A percentile compares a stretch with the other conserved stretches of the same genome.
Evolutionary conservation across 495 filamentous ascomycete species (phyloP).

Genomic region (Xylaria bambusicola): DNA sequence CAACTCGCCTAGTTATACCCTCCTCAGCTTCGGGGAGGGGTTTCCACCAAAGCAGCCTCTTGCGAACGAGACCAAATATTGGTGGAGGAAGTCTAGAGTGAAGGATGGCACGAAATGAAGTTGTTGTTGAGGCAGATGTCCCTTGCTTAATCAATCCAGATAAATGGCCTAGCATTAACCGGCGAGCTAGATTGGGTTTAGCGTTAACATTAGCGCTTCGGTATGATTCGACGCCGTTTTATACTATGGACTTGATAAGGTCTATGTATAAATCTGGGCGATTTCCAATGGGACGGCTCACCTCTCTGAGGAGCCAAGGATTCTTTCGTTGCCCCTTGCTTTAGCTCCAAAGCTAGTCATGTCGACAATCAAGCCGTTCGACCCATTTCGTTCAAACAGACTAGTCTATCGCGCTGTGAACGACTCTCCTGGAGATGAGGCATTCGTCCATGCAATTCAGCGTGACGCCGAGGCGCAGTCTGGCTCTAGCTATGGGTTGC

Average conservation of each 20-base stretch:
- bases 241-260: not conserved
- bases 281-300: not conserved
- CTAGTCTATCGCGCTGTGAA: constrained; percentile 42
- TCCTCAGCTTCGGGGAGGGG: constrained; percentile 28
- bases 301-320: not conserved
- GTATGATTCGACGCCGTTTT: not conserved
- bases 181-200: constrained; percentile 19
- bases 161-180: not conserved
- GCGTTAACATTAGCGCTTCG: constrained; percentile 2
- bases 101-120: not conserved
- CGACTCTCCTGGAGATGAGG: constrained; percentile 33
- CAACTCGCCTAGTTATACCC: constrained; percentile 26
- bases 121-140: too few relatives aligned
- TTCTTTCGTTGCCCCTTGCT: not conserved
- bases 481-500: constrained; percentile 26
- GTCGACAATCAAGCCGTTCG: constrained; percentile 19
- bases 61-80: constrained; percentile 6
- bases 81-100: constrained; percentile 16
- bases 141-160: too few relatives aligned
- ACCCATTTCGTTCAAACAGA: constrained; percentile 34
- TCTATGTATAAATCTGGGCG: constrained; percentile 7
- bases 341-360: not conserved
- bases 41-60: constrained; percentile 13
- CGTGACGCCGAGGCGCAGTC: constrained; percentile 29
- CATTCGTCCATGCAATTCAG: constrained; percentile 29